Conservation (phyloP, 73 alveolate species). For the Blepharisma stoltei region DNA sequence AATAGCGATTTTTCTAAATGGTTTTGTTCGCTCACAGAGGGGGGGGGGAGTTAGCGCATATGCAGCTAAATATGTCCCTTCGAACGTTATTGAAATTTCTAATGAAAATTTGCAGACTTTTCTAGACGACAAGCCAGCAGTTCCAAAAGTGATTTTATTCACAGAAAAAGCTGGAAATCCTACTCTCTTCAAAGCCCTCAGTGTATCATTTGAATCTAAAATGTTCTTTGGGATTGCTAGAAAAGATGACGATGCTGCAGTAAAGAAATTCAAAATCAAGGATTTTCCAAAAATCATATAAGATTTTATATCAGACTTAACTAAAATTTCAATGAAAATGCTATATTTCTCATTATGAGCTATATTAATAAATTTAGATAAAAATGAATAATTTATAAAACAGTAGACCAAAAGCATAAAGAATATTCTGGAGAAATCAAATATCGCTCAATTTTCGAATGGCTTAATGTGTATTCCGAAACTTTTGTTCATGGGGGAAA, state of each 20-base stretch:
- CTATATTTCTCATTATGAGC: too few relatives aligned
- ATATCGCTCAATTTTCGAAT: conserved; percentile 74
- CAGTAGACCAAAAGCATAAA: conserved; percentile 76
- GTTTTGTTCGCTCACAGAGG: too few relatives aligned
- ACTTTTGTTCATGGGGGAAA: conserved; percentile 94
- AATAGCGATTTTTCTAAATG: too few relatives aligned
- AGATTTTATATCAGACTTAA: too few relatives aligned
- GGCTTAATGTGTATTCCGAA: conserved; percentile 90
- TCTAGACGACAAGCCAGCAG: conserved; percentile 77
- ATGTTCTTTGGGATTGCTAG: conserved; percentile 91
- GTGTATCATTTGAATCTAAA: conserved; percentile 80
- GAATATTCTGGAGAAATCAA: conserved; percentile 85
- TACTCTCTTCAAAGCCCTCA: conserved; percentile 81
- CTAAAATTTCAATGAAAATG: too few relatives aligned
- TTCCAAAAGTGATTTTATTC: conserved; percentile 91
- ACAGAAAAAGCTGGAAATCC: conserved; percentile 93
- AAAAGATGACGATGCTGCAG: conserved; percentile 68
- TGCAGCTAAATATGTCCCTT: conserved; percentile 70
- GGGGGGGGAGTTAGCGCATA: too few relatives aligned
- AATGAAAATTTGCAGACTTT: conserved; percentile 84
- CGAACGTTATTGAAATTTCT: conserved; percentile 78
- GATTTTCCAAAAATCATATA: conserved; percentile 76
- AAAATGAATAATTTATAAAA: conserved; percentile 70
- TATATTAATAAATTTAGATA: too few relatives aligned
- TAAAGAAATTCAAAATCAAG: conserved; percentile 86